Evolutionary conservation across 441 rosid species (phyloP), one percentile per base, ranked within the genome.

Genomic region (Bocquillonia castaneifolia): DNA sequence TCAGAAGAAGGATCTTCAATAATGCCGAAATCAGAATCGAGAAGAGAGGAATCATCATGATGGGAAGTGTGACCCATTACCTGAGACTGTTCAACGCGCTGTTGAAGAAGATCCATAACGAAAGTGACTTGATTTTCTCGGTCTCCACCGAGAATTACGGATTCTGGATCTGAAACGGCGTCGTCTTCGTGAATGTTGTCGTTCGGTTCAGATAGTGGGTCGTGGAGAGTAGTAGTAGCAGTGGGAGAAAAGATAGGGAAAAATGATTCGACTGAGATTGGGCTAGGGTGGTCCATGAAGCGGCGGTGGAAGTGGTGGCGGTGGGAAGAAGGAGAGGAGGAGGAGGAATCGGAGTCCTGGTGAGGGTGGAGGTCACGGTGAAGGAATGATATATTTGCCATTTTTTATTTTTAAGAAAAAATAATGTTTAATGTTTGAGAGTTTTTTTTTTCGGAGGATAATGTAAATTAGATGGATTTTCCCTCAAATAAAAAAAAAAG

Each of bases 101-200:
- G 89, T 36, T 84, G 93, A 57, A 83, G 80, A 72, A 80, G 89
- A 86, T 93, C 97, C 96, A 91, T 83, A 69, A 85, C 85, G 77
- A 81, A 89, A 70, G 79, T 73, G 66, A 84, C 89, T 76, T 82
- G 93, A 72, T 78, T 82, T 77, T 80, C 85, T 36, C 84, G 80
- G 66, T 64, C 81, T 32, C 60, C 73, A 64, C 77, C 70, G 62
- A 37, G 39, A 20, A 77, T 55, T 61, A 78, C 73, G 60, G 84
- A 68, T 58, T 78, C 86, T 10, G 87, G 76, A 50, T 79, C 79
- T 28, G 78, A 81, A 14, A 68, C 70, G 72, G 69, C 79, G 48
- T 71, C 77, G n/a, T 69, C 70, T 0, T 59, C 44, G 10, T 34
- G 1, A 12, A 18, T 42, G 34, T 26, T 52, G 42, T 53, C 48